Evolutionary conservation across 139 green algal genomes (phyloP).

Genomic region (Limnomonas spitsbergensis): DNA sequence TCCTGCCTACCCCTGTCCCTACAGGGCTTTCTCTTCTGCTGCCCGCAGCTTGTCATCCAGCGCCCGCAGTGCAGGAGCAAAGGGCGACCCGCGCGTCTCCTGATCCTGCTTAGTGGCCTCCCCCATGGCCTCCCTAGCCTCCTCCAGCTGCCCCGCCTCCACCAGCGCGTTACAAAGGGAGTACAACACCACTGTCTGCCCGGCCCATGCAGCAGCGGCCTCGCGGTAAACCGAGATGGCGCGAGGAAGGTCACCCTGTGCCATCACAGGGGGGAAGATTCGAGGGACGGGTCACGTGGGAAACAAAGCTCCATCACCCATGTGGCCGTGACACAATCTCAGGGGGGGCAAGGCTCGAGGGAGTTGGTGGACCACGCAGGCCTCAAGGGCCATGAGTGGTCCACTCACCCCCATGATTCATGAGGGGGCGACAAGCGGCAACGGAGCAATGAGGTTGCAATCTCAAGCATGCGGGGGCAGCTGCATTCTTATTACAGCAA

Average conservation of each 20-base stretch:
- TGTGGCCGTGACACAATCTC: no score
- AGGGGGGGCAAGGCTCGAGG: no score
- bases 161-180: conserved; percentile 32
- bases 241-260: conserved; percentile 28
- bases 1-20: no score
- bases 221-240: conserved; percentile 26
- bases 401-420: background rate
- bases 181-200: conserved; percentile 27
- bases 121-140: conserved; percentile 31
- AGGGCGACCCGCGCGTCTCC: background rate
- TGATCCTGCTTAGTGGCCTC: conserved; percentile 6
- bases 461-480: no score
- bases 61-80: background rate
- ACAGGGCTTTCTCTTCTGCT: no score
- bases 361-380: no score
- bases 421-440: background rate
- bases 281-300: no score
- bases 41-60: background rate
- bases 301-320: no score
- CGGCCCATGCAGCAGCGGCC: conserved; percentile 20
- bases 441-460: background rate
- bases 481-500: no score
- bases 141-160: conserved; percentile 12
- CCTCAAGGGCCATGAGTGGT: background rate
- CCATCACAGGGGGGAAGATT: no score